A percentile compares a stretch with the other conserved stretches of the same genome.
phyloP scores from a whole-genome alignment of 306 rosid genomes.

The Biancaea sappan region DNA sequence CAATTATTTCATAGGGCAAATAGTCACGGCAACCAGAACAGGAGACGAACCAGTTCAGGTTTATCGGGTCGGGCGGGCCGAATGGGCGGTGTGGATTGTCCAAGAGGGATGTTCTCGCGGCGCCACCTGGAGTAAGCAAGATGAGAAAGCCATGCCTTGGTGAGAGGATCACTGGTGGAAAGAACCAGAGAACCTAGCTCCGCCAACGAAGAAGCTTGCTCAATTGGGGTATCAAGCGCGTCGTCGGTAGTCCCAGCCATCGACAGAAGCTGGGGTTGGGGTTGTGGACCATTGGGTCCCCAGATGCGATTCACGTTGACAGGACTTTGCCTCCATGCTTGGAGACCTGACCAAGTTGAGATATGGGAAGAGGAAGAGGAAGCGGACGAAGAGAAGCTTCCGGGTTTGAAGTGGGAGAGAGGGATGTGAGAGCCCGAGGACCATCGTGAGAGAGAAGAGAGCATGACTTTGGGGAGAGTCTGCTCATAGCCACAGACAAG shows the following conservation, averaged over 20 bases:
- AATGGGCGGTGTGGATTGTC: slow-evolving; percentile 55
- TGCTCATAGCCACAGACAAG: background rate
- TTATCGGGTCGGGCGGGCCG: slow-evolving; percentile 48
- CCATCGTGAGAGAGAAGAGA: slow-evolving; percentile 18
- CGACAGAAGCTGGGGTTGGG: slow-evolving; percentile 41
- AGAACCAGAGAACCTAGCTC: slow-evolving; percentile 87
- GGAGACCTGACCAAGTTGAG: slow-evolving; percentile 73
- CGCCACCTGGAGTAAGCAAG: slow-evolving; percentile 78
- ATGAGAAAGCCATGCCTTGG: slow-evolving; percentile 78
- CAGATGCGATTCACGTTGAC: slow-evolving; percentile 67
- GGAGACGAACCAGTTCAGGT: slow-evolving; percentile 60
- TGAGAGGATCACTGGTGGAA: slow-evolving; percentile 72
- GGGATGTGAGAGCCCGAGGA: slow-evolving; percentile 11
- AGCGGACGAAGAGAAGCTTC: slow-evolving; percentile 26
- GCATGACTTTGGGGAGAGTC: background rate
- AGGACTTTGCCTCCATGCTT: slow-evolving; percentile 68
- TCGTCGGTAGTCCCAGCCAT: slow-evolving; percentile 4
- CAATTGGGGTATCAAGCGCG: slow-evolving; percentile 20
- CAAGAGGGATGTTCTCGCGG: slow-evolving; percentile 65
- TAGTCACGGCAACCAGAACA: background rate
- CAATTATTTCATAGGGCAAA: background rate
- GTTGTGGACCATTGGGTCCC: slow-evolving; percentile 80
- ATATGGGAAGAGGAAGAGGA: slow-evolving; percentile 30
- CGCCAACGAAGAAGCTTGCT: slow-evolving; percentile 63
- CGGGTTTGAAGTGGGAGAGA: slow-evolving; percentile 31